These are phyloP conservation scores for Maudiozyma bulderi DNA, from an alignment of 805 yeast genomes.

Conservation along the genomic window DNA sequence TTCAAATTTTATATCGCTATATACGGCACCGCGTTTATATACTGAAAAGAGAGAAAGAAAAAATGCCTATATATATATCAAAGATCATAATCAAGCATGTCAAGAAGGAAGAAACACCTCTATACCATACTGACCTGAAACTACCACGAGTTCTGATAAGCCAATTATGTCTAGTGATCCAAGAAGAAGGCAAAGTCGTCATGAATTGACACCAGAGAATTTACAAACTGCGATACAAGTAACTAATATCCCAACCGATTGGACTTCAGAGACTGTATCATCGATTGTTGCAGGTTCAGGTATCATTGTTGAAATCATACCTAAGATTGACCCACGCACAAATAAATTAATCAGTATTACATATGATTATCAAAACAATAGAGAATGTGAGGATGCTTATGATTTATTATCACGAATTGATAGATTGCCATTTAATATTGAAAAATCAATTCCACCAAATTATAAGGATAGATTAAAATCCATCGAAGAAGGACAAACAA, in stretches of 20 bases:
- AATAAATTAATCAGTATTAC: slow-evolving; percentile 39
- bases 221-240: slow-evolving; percentile 24
- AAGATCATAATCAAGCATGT: no score
- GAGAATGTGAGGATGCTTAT: slow-evolving; percentile 22
- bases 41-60: no score
- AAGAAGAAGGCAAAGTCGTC: slow-evolving; percentile 26
- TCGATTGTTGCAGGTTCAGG: slow-evolving; percentile 69
- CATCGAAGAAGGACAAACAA: not conserved
- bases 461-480: slow-evolving; percentile 8
- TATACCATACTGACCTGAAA: no score
- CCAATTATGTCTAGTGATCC: slow-evolving; percentile 21
- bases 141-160: no score
- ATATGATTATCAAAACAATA: slow-evolving; percentile 19
- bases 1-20: no score
- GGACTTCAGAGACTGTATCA: slow-evolving; percentile 56
- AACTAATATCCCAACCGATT: slow-evolving; percentile 52
- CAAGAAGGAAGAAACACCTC: no score
- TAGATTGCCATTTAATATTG: slow-evolving; percentile 22
- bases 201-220: slow-evolving; percentile 24
- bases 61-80: no score
- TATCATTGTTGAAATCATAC: slow-evolving; percentile 49
- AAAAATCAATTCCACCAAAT: slow-evolving; percentile 19
- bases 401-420: slow-evolving; percentile 20
- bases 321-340: slow-evolving; percentile 24
- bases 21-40: no score